Conservation (phyloP, 257 asterid genomes). For the Nicotiana obtusifolia region DNA sequence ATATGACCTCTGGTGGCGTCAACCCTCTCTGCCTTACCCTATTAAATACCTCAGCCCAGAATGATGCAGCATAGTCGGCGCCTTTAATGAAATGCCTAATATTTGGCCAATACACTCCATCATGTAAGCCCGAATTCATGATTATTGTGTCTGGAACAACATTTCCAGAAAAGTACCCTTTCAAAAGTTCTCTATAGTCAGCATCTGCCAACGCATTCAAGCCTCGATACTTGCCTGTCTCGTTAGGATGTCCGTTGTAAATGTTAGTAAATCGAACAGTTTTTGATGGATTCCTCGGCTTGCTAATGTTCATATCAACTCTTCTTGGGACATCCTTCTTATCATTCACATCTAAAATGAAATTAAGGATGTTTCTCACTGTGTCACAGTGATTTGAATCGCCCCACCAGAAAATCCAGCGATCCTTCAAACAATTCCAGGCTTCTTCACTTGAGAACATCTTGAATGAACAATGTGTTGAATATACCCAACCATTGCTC, state of each 20-base stretch:
- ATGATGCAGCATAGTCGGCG: slow-evolving; percentile 58
- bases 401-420: slow-evolving; percentile 99
- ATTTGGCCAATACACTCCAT: slow-evolving; percentile 64
- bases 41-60: slow-evolving; percentile 58
- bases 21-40: slow-evolving; percentile 45
- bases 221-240: slow-evolving; percentile 59
- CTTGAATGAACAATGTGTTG: slow-evolving; percentile 86
- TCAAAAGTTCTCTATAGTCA: slow-evolving; percentile 41
- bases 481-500: slow-evolving; percentile 93
- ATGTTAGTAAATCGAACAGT: slow-evolving; percentile 67
- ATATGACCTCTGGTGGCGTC: slow-evolving; percentile 45
- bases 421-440: slow-evolving; percentile 53
- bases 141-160: slow-evolving; percentile 70
- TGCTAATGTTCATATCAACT: slow-evolving; percentile 64
- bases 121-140: slow-evolving; percentile 91
- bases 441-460: slow-evolving; percentile 44
- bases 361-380: slow-evolving; percentile 59
- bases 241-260: slow-evolving; percentile 74
- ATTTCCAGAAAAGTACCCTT: slow-evolving; percentile 41
- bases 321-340: slow-evolving; percentile 49
- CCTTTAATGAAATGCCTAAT: slow-evolving; percentile 46
- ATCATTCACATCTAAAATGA: slow-evolving; percentile 47
- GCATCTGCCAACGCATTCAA: slow-evolving; percentile 46
- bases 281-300: slow-evolving; percentile 62
- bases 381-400: slow-evolving; percentile 95